Percentiles rank a stretch among this genome's conserved stretches.
phyloP scores from a whole-genome alignment of 2,329 filamentous ascomycete genomes.

The Acephala macrosclerotiorum region DNA sequence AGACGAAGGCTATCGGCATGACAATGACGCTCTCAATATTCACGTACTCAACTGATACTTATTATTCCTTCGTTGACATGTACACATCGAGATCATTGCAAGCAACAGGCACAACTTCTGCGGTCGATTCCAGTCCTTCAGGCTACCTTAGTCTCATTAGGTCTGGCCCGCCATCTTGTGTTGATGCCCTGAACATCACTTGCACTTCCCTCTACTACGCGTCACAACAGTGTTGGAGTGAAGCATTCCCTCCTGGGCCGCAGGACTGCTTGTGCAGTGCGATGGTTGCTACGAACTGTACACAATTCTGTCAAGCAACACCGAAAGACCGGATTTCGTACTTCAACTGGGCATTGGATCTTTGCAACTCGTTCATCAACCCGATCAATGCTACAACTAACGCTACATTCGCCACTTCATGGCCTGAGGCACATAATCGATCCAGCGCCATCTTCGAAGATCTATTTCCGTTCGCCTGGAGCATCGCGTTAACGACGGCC shows the following conservation, averaged over 20 bases:
- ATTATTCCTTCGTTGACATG: constrained; percentile 8
- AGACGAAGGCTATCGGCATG: not conserved
- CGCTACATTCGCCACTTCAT: not conserved
- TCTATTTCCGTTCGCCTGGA: constrained; percentile 10
- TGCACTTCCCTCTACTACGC: constrained; percentile 6
- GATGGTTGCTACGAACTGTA: not conserved
- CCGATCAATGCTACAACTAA: not conserved
- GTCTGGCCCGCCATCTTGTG: constrained; percentile 6
- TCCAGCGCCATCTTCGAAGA: constrained; percentile 8
- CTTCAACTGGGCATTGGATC: constrained; percentile 10
- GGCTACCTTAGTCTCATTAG: constrained; percentile 12
- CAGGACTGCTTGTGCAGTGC: constrained; percentile 5
- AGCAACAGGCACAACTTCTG: constrained; percentile 3
- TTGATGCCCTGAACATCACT: constrained; percentile 5
- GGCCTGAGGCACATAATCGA: not conserved
- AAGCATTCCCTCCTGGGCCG: constrained; percentile 18
- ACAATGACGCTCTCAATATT: constrained; percentile 1
- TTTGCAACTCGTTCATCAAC: constrained; percentile 2
- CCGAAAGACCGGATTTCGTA: constrained; percentile 3
- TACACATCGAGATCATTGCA: not conserved
- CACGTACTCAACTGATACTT: not conserved
- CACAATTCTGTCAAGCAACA: constrained; percentile 7
- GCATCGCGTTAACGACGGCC: not conserved
- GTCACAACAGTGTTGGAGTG: constrained; percentile 14
- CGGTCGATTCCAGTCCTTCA: constrained; percentile 13